Evolutionary conservation across 2,329 filamentous ascomycete species (phyloP).

Genomic region (Beauveria scarabaeidicola): DNA sequence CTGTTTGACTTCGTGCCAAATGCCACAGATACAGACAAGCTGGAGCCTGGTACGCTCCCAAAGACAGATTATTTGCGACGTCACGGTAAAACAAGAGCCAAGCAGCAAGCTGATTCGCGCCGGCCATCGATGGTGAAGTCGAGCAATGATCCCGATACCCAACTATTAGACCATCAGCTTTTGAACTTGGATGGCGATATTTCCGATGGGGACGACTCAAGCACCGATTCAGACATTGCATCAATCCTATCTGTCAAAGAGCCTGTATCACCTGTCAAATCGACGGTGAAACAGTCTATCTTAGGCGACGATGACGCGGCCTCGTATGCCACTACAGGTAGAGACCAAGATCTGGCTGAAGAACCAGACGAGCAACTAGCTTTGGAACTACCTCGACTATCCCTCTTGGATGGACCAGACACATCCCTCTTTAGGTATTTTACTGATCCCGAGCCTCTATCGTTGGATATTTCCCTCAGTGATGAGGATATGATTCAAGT

Average conservation of each 20-base stretch:
- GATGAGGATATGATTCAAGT: conserved; percentile 58
- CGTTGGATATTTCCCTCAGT: conserved; percentile 34
- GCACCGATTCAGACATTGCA: conserved; percentile 48
- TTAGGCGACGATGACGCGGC: conserved; percentile 43
- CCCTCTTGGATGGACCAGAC: conserved; percentile 40
- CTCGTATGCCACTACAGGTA: conserved; percentile 43
- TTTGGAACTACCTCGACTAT: conserved; percentile 40
- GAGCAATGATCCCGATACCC: background rate
- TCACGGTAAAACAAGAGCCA: conserved; percentile 34
- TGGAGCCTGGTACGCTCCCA: conserved; percentile 28
- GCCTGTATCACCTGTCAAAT: conserved; percentile 41
- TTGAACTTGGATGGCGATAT: conserved; percentile 6
- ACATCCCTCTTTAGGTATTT: conserved; percentile 47
- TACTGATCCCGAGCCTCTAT: conserved; percentile 48
- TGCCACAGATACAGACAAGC: conserved; percentile 14
- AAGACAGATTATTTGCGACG: conserved; percentile 41
- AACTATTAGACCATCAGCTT: background rate
- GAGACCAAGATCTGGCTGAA: conserved; percentile 39
- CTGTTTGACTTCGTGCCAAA: conserved; percentile 38
- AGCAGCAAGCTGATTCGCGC: conserved; percentile 20
- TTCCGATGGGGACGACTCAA: conserved; percentile 32
- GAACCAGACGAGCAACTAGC: conserved; percentile 39
- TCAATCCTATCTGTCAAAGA: conserved; percentile 42
- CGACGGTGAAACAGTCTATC: conserved; percentile 30
- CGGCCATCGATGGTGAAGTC: conserved; percentile 6